Conservation (phyloP, 768 basidiomycete species). For the Boletus vinaceobasis region DNA sequence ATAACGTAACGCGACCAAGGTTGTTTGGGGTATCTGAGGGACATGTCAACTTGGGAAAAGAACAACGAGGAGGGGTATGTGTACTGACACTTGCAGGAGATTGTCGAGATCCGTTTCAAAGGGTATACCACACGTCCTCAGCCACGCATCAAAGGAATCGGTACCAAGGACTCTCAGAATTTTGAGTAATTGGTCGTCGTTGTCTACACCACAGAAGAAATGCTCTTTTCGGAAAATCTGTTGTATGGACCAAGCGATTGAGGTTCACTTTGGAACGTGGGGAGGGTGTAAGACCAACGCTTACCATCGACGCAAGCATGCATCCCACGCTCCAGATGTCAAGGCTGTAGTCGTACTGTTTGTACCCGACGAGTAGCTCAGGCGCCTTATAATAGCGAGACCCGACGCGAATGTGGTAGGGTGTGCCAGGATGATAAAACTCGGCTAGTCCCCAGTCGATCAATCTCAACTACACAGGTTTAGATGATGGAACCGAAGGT, state of each 20-base stretch:
- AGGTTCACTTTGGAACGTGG: background rate
- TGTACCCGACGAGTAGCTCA: conserved; percentile 68
- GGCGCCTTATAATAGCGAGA: conserved; percentile 74
- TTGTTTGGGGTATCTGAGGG: conserved; percentile 52
- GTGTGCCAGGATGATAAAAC: conserved; percentile 67
- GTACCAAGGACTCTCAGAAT: conserved; percentile 69
- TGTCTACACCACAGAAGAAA: conserved; percentile 73
- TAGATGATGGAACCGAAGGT: background rate
- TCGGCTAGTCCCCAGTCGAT: conserved; percentile 80
- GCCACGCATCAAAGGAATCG: conserved; percentile 58
- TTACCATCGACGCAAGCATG: conserved; percentile 72
- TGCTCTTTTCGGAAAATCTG: conserved; percentile 74
- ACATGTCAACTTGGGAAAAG: background rate
- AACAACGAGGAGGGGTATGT: background rate
- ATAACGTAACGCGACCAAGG: conserved; percentile 65
- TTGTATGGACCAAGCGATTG: background rate
- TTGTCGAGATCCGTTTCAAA: conserved; percentile 60
- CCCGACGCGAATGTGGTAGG: conserved; percentile 72
- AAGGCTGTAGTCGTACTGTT: conserved; percentile 67
- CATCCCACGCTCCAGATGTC: conserved; percentile 75
- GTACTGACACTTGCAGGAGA: conserved; percentile 46
- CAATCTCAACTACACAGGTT: conserved; percentile 41
- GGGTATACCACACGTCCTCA: conserved; percentile 60
- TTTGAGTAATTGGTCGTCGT: conserved; percentile 69
- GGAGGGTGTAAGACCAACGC: conserved; percentile 13